These are phyloP conservation scores for Penicillium griseofulvum DNA, from an alignment of 2,329 filamentous ascomycete species.

Conservation along the genomic window DNA sequence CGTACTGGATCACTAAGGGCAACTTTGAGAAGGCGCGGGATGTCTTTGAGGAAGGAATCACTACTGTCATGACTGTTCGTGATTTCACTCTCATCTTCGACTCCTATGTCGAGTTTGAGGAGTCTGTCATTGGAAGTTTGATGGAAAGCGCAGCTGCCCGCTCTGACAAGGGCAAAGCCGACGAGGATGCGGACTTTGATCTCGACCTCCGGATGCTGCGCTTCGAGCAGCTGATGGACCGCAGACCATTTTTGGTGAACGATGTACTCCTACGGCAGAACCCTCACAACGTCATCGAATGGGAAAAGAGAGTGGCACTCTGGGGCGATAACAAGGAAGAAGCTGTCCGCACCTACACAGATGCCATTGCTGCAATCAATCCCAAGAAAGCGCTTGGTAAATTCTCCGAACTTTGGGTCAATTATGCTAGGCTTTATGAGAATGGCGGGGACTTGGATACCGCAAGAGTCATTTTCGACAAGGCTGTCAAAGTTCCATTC, in stretches of 20 bases:
- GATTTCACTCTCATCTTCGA: constrained; percentile 98
- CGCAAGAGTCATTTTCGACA: constrained; percentile 91
- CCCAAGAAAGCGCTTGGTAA: constrained; percentile 92
- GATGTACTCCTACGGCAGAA: constrained; percentile 94
- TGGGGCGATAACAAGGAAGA: constrained; percentile 93
- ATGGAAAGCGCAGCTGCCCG: constrained; percentile 83
- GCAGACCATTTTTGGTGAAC: constrained; percentile 91
- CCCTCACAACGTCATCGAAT: constrained; percentile 91
- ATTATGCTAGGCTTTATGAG: constrained; percentile 97
- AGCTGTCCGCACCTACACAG: constrained; percentile 89
- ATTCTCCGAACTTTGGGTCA: constrained; percentile 93
- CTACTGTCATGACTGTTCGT: constrained; percentile 96
- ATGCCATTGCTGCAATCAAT: constrained; percentile 87
- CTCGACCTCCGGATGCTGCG: constrained; percentile 96
- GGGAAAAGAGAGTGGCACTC: constrained; percentile 92
- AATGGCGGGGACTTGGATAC: constrained; percentile 77
- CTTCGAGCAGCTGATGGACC: constrained; percentile 97
- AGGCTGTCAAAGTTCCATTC: constrained; percentile 95
- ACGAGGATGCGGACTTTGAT: constrained; percentile 87
- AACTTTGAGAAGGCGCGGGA: constrained; percentile 92
- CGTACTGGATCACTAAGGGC: constrained; percentile 92
- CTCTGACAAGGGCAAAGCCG: constrained; percentile 71
- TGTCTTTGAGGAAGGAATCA: constrained; percentile 92
- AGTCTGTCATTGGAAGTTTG: constrained; percentile 85
- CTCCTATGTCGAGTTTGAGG: constrained; percentile 93